These are phyloP conservation scores for Cucumis melo DNA, from an alignment of 306 rosid genomes.

Conservation along the genomic window DNA sequence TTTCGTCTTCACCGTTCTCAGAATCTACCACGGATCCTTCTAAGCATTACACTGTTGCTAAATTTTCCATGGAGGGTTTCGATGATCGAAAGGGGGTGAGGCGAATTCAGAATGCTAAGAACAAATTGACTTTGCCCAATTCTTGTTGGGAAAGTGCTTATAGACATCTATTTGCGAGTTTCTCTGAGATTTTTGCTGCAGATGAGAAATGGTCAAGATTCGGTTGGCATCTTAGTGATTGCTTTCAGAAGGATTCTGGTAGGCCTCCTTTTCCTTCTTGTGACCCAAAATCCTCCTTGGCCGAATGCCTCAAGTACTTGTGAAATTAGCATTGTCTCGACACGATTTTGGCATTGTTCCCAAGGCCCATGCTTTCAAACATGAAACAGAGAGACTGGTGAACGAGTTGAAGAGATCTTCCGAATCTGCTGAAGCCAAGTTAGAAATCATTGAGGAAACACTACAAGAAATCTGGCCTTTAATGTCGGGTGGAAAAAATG, in stretches of 20 bases:
- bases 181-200: constrained; percentile 46
- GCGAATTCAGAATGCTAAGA: constrained; percentile 38
- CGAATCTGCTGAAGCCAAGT: constrained; percentile 45
- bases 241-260: constrained; percentile 76
- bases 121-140: constrained; percentile 31
- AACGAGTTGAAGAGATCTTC: constrained; percentile 59
- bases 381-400: constrained; percentile 67
- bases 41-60: constrained; percentile 10
- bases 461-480: no score
- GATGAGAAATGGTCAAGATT: constrained; percentile 63
- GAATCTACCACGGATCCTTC: background rate
- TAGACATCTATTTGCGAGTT: constrained; percentile 46
- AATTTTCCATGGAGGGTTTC: constrained; percentile 43
- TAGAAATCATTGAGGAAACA: constrained; percentile 45
- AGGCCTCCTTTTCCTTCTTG: constrained; percentile 54
- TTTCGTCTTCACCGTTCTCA: background rate
- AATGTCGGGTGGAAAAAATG: no score
- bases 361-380: constrained; percentile 45
- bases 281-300: constrained; percentile 31
- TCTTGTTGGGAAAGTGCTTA: constrained; percentile 71
- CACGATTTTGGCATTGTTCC: background rate
- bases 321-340: background rate
- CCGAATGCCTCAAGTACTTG: constrained; percentile 22
- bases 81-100: constrained; percentile 38
- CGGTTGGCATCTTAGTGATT: constrained; percentile 83